Percentiles rank a stretch among this genome's conserved stretches.
These are phyloP conservation scores for Botryobasidium botryosum DNA, from an alignment of 768 basidiomycete species.

Conservation along the genomic window DNA sequence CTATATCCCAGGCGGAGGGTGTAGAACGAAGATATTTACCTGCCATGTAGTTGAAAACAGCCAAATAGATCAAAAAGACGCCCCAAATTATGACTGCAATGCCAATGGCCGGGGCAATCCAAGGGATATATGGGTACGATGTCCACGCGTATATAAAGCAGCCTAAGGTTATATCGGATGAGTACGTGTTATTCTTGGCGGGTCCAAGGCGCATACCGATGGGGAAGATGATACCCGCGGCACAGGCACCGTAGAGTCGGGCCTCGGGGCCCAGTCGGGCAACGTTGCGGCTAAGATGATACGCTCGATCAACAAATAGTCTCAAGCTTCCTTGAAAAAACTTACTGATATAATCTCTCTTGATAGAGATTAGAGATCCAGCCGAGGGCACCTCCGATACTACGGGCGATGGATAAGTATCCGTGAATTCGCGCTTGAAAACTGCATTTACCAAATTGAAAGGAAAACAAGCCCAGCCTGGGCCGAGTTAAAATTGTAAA, in stretches of 20 bases:
- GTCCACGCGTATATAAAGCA: conserved; percentile 57
- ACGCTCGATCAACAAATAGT: background rate
- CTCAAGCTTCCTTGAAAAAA: too few relatives aligned
- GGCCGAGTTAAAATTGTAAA: conserved; percentile 44
- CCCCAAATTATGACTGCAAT: conserved; percentile 34
- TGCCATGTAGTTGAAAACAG: conserved; percentile 42
- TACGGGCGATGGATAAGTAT: conserved; percentile 15
- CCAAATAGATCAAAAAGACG: conserved; percentile 37
- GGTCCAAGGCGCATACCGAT: conserved; percentile 6
- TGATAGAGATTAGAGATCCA: conserved; percentile 31
- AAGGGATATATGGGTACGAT: conserved; percentile 32
- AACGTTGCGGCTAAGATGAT: background rate
- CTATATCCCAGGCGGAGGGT: background rate
- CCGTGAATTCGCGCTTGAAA: conserved; percentile 17
- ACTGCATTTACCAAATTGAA: conserved; percentile 26
- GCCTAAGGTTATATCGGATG: conserved; percentile 5
- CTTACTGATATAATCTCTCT: conserved; percentile 31
- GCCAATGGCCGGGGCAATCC: conserved; percentile 44
- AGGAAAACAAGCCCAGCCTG: conserved; percentile 43
- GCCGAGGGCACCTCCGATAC: conserved; percentile 38
- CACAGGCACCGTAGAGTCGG: conserved; percentile 12
- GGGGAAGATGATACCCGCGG: conserved; percentile 16
- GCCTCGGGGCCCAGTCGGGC: conserved; percentile 3
- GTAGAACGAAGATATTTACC: conserved; percentile 32
- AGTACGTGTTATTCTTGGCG: background rate